A percentile compares a stretch with the other conserved stretches of the same genome.
phyloP scores from a whole-genome alignment of 2,329 filamentous ascomycete species.

The Apiospora phragmitis region DNA sequence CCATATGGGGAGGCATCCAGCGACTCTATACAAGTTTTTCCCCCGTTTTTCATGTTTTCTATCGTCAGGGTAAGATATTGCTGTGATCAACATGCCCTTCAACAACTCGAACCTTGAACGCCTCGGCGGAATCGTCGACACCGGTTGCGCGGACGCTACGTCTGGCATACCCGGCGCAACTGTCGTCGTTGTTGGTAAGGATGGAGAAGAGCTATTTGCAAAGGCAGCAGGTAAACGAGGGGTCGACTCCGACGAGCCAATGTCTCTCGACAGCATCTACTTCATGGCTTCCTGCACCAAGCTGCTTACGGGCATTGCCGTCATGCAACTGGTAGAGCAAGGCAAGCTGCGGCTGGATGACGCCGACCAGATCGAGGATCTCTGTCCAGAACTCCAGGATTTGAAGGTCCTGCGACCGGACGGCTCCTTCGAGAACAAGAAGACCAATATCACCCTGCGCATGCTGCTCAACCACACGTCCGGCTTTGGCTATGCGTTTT shows the following conservation, averaged over 20 bases:
- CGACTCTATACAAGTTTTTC: not conserved
- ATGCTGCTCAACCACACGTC: constrained; percentile 58
- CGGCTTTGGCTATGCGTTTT: constrained; percentile 60
- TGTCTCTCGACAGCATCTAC: constrained; percentile 62
- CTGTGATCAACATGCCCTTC: not conserved
- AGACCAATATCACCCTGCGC: constrained; percentile 52
- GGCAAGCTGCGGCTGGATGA: constrained; percentile 50
- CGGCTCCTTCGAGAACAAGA: constrained; percentile 43
- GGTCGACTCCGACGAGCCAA: constrained; percentile 42
- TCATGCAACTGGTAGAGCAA: constrained; percentile 59
- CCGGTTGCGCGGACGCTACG: not conserved
- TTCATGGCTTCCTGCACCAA: constrained; percentile 62
- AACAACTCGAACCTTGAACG: not conserved
- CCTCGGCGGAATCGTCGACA: not conserved
- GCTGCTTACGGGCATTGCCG: constrained; percentile 51
- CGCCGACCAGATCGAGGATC: constrained; percentile 41
- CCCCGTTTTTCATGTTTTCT: too few species aligned
- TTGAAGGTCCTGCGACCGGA: constrained; percentile 45
- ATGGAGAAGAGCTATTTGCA: constrained; percentile 47
- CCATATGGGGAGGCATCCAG: not conserved
- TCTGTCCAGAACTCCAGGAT: constrained; percentile 51
- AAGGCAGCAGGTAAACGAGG: constrained; percentile 51
- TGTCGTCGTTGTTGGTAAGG: constrained; percentile 41
- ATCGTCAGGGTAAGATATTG: not conserved
- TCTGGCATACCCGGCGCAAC: constrained; percentile 5